These are phyloP conservation scores for Termitomyces bulborhizus DNA, from an alignment of 768 basidiomycete genomes.

Conservation along the genomic window DNA sequence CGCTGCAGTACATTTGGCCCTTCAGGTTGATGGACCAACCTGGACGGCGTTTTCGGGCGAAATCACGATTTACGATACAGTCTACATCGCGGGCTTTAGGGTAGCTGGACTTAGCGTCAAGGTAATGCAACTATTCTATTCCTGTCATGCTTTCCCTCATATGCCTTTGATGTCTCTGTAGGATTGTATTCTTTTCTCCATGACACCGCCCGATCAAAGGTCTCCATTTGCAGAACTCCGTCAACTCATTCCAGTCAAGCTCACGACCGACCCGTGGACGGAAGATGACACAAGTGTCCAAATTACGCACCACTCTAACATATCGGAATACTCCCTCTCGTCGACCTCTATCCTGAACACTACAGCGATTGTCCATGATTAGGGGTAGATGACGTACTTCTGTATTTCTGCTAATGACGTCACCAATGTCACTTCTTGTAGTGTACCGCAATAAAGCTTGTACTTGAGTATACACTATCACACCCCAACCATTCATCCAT, in stretches of 20 bases:
- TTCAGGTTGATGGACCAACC: constrained; percentile 56
- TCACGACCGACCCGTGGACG: constrained; percentile 58
- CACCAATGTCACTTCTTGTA: not conserved
- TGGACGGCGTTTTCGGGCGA: constrained; percentile 62
- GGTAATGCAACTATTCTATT: constrained; percentile 28
- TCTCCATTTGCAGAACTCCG: constrained; percentile 56
- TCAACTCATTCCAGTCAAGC: constrained; percentile 53
- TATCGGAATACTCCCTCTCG: constrained; percentile 11
- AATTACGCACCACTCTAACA: not conserved
- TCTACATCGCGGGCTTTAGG: constrained; percentile 57
- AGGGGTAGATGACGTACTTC: not conserved
- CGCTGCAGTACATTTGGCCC: not conserved
- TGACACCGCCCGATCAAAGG: constrained; percentile 51
- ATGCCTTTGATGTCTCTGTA: constrained; percentile 17
- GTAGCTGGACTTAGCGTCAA: constrained; percentile 60
- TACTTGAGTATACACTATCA: not conserved
- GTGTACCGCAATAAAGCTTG: not conserved
- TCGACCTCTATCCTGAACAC: constrained; percentile 1
- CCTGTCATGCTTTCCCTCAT: not conserved
- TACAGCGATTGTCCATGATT: constrained; percentile 1
- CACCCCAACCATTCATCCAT: not conserved
- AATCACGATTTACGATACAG: constrained; percentile 39
- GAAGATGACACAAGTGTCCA: constrained; percentile 31
- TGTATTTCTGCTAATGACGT: constrained; percentile 5
- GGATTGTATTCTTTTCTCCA: constrained; percentile 62